These are phyloP conservation scores for Mallotus japonicus DNA, from an alignment of 441 rosid genomes.

Conservation along the genomic window DNA sequence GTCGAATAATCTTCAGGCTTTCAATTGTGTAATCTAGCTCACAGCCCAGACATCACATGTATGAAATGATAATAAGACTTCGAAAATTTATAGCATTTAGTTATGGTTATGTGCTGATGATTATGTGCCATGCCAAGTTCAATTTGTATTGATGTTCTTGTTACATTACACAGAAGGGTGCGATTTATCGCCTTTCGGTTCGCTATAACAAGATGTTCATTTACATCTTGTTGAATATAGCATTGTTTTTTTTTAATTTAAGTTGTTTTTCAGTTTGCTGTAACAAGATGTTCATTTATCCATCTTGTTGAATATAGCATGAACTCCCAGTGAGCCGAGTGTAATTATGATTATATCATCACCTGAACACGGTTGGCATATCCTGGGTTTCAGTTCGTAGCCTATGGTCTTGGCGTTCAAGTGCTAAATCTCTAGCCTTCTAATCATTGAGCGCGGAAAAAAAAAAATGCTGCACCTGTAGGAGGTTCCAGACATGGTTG, in stretches of 20 bases:
- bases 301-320: too few relatives aligned
- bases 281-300: neutral
- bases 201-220: neutral
- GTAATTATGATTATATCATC: too few relatives aligned
- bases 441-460: neutral
- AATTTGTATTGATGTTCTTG: neutral
- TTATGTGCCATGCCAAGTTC: constrained; percentile 9
- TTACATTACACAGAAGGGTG: constrained; percentile 14
- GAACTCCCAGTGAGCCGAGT: too few relatives aligned
- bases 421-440: neutral
- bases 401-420: too few relatives aligned
- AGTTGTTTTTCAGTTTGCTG: too few relatives aligned
- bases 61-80: neutral
- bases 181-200: neutral
- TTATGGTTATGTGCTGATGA: neutral
- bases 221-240: neutral
- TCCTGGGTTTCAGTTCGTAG: neutral
- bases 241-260: neutral
- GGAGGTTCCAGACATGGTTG: too few relatives aligned
- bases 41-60: neutral
- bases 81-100: neutral
- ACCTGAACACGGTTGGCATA: neutral
- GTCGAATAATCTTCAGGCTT: neutral
- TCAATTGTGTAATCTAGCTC: neutral
- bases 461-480: neutral